Evolutionary conservation across 176 grass and related monocot species (phyloP).

Genomic region (barley (Hordeum vulgare)): DNA sequence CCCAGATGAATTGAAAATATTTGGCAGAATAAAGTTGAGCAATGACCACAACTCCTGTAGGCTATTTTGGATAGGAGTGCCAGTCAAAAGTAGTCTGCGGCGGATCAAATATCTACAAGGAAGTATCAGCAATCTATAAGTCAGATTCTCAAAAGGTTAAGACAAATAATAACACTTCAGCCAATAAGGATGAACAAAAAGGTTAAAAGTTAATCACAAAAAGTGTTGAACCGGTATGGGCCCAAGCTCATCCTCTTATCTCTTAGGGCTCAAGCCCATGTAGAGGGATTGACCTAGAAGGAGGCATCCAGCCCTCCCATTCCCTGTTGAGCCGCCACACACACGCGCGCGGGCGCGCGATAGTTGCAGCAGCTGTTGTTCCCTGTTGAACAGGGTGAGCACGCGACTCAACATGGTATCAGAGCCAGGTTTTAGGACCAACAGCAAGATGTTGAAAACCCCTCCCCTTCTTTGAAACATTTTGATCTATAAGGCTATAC

Average conservation of each 20-base stretch:
- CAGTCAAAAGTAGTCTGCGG: constrained; percentile 92
- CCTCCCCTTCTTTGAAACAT: constrained; percentile 21
- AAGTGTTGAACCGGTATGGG: no score
- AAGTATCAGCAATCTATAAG: constrained; percentile 19
- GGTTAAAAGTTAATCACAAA: neutral
- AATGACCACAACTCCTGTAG: constrained; percentile 94
- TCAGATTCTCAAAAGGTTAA: neutral
- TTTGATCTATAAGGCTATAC: constrained; percentile 41
- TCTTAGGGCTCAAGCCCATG: no score
- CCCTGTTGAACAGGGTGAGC: no score
- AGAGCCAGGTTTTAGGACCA: constrained; percentile 16
- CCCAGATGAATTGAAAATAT: constrained; percentile 93
- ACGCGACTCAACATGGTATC: no score
- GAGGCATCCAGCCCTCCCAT: no score
- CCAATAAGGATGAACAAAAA: constrained; percentile 9
- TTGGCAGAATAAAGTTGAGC: constrained; percentile 97
- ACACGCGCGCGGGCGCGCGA: no score
- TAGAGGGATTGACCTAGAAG: no score
- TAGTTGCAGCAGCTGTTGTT: no score
- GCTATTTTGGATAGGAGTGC: constrained; percentile 99
- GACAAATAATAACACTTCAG: neutral
- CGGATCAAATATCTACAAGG: constrained; percentile 74
- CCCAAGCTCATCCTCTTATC: no score
- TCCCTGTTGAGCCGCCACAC: no score
- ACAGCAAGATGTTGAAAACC: constrained; percentile 35